phyloP scores from a whole-genome alignment of 2,329 filamentous ascomycete genomes.

The Stagonosporopsis chrysanthemi region DNA sequence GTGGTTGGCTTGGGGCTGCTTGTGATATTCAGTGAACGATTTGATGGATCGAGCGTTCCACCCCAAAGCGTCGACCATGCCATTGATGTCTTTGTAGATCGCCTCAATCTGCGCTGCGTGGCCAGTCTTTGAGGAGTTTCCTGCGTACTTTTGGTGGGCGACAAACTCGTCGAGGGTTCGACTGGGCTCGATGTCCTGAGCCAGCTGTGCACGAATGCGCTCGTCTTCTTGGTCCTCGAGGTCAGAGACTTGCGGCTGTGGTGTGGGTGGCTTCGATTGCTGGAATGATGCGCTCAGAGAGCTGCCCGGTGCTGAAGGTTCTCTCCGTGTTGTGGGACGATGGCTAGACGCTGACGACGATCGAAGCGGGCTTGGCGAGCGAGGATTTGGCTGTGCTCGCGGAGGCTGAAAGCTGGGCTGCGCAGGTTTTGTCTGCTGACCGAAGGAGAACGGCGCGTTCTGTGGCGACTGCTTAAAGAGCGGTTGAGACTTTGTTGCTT shows the following conservation, averaged over 20 bases:
- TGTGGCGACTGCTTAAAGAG: constrained; percentile 30
- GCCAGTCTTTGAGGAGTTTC: constrained; percentile 50
- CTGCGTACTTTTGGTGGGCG: constrained; percentile 59
- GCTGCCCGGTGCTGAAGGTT: constrained; percentile 43
- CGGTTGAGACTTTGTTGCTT: constrained; percentile 12
- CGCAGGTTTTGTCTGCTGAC: constrained; percentile 15
- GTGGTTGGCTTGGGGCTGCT: constrained; percentile 53
- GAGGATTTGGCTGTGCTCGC: constrained; percentile 62
- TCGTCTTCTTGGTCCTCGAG: constrained; percentile 69
- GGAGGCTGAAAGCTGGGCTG: constrained; percentile 61
- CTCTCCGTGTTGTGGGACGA: constrained; percentile 29
- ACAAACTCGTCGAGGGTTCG: constrained; percentile 72
- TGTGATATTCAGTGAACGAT: constrained; percentile 71
- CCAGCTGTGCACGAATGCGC: constrained; percentile 68
- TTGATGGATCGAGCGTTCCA: constrained; percentile 77
- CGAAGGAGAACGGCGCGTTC: constrained; percentile 21
- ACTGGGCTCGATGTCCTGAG: constrained; percentile 67
- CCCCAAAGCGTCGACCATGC: constrained; percentile 92
- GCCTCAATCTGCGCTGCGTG: constrained; percentile 58
- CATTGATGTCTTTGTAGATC: constrained; percentile 80
- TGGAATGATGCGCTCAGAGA: constrained; percentile 43
- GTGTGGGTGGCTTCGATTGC: constrained; percentile 47
- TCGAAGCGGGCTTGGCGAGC: constrained; percentile 76
- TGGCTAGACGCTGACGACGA: constrained; percentile 60
- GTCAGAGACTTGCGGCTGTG: constrained; percentile 47